Base-by-base conservation (phyloP, 2,329 filamentous ascomycete genomes). In the Graphilbum sp. region DNA sequence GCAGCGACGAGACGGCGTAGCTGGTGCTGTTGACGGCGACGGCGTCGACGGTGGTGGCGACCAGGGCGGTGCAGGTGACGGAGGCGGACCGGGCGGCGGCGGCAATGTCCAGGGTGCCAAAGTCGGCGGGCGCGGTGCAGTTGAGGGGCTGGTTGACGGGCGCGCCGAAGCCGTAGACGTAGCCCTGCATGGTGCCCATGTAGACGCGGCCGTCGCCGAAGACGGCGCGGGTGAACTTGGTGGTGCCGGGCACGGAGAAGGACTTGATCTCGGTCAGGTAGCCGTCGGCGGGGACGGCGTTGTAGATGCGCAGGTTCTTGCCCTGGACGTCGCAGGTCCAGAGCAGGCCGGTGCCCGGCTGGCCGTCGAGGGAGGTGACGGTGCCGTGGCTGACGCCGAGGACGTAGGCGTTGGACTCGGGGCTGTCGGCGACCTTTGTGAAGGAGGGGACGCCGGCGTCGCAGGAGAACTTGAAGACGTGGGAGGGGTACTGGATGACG, bases 231-330 rank as follows among this genome's bases (percentile, higher is more conserved):
- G 63, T 65, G 44, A 75, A 75, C 51, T 75, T 75, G 34, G 60
- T 66, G 4, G 65, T 60, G 0, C 64, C 66, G 0, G 61, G 56
- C 12, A 72, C 58, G 20, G 63, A 63, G 44, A 72, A 71, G 1
- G 59, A 59, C 24, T 64, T 62, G 43, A 73, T 59, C 37, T 66
- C 52, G 2, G 55, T 63, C 35, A 75, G 49, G 1, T 51, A 42
- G 0, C 63, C 64, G 19, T 63, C 58, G 5, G 57, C 52, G 0
- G 67, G 70, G 10, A 98, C 65, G 20, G 84, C 78, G 55, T 95
- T 94, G 67, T 92, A 92, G 52, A 96, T 93, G 50, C 84, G 79
- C 52, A 85, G 56, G 41, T 66, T 64, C 7, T 55, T 53, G 6
- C 66, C 67, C 44, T 72, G 63, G 0, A 72, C 66, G 39, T 75